Evolutionary conservation across 1,284 basidiomycete species (phyloP), one percentile per base, ranked within the genome.

Genomic region (Rhodotorula sp.): DNA sequence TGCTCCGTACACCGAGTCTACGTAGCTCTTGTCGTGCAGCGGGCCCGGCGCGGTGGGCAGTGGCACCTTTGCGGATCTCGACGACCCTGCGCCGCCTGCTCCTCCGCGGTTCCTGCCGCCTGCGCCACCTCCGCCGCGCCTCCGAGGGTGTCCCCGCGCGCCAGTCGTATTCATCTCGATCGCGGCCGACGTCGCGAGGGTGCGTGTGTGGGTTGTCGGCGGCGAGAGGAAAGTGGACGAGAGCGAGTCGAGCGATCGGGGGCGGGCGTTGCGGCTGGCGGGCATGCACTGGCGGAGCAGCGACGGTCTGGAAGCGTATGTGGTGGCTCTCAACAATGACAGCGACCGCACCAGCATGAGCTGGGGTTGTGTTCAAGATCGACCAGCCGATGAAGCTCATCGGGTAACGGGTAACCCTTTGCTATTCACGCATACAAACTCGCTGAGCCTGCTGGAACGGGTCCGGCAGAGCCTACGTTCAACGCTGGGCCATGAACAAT

Each of bases 21-120:
- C 53, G 50, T 54, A 55, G 40, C 44, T 30, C 40, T 22, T n/a
- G 46, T 55, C 56, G 48, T 54, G 64, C 26, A 66, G 20, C 2
- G 68, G 68, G 13, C 64, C 64, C 2, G 60, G 64, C 0, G 56
- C 64, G 13, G 53, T 8, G 1, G 64, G 62, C 4, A 37, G 44
- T 1, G 44, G 53, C 1, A 47, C 53, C 2, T 57, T 22, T 15
- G 18, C 44, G 2, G 9, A 10, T 1, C 44, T 22, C 40, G 40
- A 44, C 40, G 40, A 13, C 40, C 40, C 40, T 44, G 13, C 40
- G 40, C 40, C 40, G 10, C 40, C 40, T 44, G 40, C 40, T 44
- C 40, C 40, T 44, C 40, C 40, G 16, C 62, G 62, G 26, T 47
- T 59, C 5, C 28, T 31, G 6, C 55, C 44, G 11, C 62, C 28